Evolutionary conservation across 2,329 filamentous ascomycete genomes (phyloP).

Genomic region (Gliomastix tumulicola): DNA sequence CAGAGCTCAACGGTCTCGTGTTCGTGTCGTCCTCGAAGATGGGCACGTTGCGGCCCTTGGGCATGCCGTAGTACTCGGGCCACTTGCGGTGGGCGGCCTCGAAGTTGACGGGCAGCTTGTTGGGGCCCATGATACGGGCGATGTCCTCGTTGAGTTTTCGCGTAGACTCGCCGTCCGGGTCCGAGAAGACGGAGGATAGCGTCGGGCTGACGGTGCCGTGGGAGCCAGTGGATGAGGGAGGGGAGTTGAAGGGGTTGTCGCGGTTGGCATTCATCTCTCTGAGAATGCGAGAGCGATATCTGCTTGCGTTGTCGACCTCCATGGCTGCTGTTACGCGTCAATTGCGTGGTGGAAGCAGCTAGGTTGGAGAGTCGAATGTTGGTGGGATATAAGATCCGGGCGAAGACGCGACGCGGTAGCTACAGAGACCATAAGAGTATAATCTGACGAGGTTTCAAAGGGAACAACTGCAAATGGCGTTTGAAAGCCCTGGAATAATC

Average conservation of each 20-base stretch:
- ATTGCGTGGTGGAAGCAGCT: constrained; percentile 10
- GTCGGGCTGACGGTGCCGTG: constrained; percentile 50
- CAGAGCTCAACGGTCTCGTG: constrained; percentile 24
- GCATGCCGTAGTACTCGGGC: constrained; percentile 41
- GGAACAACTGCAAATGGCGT: too few species aligned
- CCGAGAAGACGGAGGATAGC: constrained; percentile 43
- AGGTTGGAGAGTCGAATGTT: too few species aligned
- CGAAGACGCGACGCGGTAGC: too few species aligned
- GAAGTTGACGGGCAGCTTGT: constrained; percentile 33
- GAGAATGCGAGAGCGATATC: constrained; percentile 39
- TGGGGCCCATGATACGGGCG: constrained; percentile 30
- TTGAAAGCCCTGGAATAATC: too few species aligned
- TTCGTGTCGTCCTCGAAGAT: constrained; percentile 21
- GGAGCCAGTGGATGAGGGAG: constrained; percentile 49
- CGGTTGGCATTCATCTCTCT: constrained; percentile 45
- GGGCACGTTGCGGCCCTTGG: constrained; percentile 20
- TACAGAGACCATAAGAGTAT: too few species aligned
- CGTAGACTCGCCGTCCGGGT: constrained; percentile 47
- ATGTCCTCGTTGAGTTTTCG: constrained; percentile 42
- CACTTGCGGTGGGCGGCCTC: constrained; percentile 42
- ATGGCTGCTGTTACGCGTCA: constrained; percentile 21
- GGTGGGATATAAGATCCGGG: too few species aligned
- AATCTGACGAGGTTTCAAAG: too few species aligned
- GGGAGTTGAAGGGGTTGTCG: constrained; percentile 51
- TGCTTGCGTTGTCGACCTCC: constrained; percentile 31